phyloP scores from a whole-genome alignment of 2,329 filamentous ascomycete species.

The Trichoderma brevicompactum region DNA sequence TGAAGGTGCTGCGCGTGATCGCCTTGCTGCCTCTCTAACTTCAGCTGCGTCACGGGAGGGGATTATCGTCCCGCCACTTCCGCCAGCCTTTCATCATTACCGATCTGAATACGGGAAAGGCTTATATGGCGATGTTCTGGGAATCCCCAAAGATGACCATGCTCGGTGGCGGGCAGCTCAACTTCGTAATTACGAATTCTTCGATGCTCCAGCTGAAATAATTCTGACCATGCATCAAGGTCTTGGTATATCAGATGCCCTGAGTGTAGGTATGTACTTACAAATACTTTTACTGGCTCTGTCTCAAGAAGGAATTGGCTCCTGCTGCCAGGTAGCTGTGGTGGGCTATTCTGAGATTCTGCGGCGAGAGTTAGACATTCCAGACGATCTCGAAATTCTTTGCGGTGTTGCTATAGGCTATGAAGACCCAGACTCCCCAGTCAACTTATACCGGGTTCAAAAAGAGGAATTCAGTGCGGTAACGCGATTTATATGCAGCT shows the following conservation, averaged over 20 bases:
- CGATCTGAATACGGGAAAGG: slow-evolving; percentile 31
- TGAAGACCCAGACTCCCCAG: not conserved
- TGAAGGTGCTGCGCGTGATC: slow-evolving; percentile 14
- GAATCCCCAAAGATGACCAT: slow-evolving; percentile 28
- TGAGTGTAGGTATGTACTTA: not conserved
- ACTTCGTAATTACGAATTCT: slow-evolving; percentile 32
- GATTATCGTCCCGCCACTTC: not conserved
- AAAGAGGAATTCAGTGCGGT: not conserved
- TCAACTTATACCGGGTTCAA: not conserved
- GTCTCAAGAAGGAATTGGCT: slow-evolving; percentile 22
- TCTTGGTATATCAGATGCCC: slow-evolving; percentile 7
- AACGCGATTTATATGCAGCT: not conserved
- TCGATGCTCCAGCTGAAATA: slow-evolving; percentile 30
- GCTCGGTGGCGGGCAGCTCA: slow-evolving; percentile 24
- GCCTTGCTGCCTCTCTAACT: slow-evolving; percentile 5
- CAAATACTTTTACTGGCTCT: slow-evolving; percentile 18
- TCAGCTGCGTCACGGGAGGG: slow-evolving; percentile 1
- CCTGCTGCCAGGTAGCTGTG: slow-evolving; percentile 20
- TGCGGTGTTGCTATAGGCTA: slow-evolving; percentile 6
- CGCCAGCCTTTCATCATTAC: slow-evolving; percentile 19
- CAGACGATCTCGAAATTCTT: slow-evolving; percentile 16
- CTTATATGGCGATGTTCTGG: slow-evolving; percentile 30
- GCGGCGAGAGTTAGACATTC: slow-evolving; percentile 5
- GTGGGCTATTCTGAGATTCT: slow-evolving; percentile 18
- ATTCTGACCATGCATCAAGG: slow-evolving; percentile 29